A percentile compares a stretch with the other conserved stretches of the same genome.
Evolutionary conservation across 306 rosid genomes (phyloP).

Genomic region (Fagus sylvatica): DNA sequence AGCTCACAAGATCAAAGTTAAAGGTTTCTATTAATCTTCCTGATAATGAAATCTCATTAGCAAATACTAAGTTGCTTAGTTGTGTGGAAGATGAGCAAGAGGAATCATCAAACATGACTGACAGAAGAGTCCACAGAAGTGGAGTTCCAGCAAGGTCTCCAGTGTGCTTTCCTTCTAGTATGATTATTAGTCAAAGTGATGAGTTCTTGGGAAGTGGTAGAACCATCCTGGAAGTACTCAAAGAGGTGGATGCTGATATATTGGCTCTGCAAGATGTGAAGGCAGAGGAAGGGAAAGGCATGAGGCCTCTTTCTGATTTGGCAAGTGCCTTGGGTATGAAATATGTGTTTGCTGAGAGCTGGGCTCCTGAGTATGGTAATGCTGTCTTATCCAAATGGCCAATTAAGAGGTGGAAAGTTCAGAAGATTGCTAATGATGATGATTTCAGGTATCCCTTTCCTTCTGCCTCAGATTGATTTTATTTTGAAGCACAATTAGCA

Average conservation of each 20-base stretch:
- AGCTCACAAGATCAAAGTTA: conserved; percentile 46
- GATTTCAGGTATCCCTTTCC: conserved; percentile 66
- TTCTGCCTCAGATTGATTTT: neutral
- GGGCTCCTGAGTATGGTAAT: conserved; percentile 95
- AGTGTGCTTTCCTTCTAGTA: conserved; percentile 54
- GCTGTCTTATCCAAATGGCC: conserved; percentile 92
- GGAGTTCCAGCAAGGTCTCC: conserved; percentile 79
- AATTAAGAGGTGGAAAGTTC: conserved; percentile 74
- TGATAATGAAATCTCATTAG: conserved; percentile 76
- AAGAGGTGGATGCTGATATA: conserved; percentile 79
- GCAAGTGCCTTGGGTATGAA: conserved; percentile 86
- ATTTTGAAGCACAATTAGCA: neutral
- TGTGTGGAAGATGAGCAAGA: conserved; percentile 32
- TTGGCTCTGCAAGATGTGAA: conserved; percentile 85
- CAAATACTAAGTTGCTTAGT: conserved; percentile 53
- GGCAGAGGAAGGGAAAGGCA: conserved; percentile 80
- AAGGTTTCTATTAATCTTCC: conserved; percentile 89
- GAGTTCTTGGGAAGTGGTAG: conserved; percentile 55
- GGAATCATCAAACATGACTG: conserved; percentile 27
- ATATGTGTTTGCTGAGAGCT: conserved; percentile 88
- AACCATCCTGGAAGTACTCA: conserved; percentile 71
- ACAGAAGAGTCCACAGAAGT: conserved; percentile 37
- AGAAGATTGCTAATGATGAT: conserved; percentile 81
- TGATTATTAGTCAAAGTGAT: conserved; percentile 45
- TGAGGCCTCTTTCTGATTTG: conserved; percentile 85